Evolutionary conservation across 306 rosid species (phyloP), one percentile per base, ranked within the genome.

Genomic region (Quillaja saponaria): DNA sequence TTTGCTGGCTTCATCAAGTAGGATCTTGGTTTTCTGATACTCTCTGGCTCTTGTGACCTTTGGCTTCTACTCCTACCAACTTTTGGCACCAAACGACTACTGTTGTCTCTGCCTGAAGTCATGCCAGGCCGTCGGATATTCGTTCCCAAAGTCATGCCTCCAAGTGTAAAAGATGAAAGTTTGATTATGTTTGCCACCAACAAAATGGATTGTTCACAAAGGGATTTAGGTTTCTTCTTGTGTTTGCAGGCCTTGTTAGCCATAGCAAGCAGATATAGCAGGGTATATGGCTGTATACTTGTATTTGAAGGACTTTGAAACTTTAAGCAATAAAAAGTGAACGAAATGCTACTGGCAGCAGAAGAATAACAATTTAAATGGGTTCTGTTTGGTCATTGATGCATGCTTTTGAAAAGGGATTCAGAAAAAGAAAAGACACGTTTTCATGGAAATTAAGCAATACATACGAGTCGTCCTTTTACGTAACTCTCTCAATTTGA

Each of bases 171-270:
- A 50, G 85, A 65, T 10, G 87, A 84, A 5, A 78, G 58, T 39
- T 71, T 82, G 6, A 82, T 76, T 63, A 80, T 42, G 68, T 88
- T 85, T 15, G 87, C 76, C 44, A 82, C 85, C 61, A 82, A 41
- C 56, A 76, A 16, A 81, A 80, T 75, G 40, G 86, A 71, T 33
- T 66, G 56, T 68, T 82, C 86, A 17, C 86, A 80, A 0, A 81
- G 49, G 18, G 76, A 67, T 21, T n/a, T 49, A n/a, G n/a, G n/a
- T 31, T 42, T 44, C 40, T 14, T 9, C 35, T 12, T 16, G 12
- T 10, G 34, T 31, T 33, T 42, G 61, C 14, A 3, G 48, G 21
- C 25, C 25, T 40, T 20, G 31, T 25, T 19, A 6, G 55, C 38
- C 77, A 72, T 72, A 34, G 45, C 11, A 6, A n/a, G 10, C 4